Conservation (phyloP, 768 basidiomycete species). For the Tulasnella sp. region DNA sequence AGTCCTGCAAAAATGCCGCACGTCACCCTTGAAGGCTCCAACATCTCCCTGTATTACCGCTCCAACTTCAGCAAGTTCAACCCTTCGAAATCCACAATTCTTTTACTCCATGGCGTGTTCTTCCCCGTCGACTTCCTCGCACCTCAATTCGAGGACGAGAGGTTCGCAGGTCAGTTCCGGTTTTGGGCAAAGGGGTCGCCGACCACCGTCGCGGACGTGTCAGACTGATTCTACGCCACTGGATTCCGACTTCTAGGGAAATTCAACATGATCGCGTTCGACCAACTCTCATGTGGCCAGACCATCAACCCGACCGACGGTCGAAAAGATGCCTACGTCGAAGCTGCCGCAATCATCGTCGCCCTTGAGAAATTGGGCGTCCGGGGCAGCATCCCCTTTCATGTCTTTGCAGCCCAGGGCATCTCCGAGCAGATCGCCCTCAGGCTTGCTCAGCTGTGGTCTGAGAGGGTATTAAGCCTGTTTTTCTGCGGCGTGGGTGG, state of each 20-base stretch:
- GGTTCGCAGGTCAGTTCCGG: constrained; percentile 49
- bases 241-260: constrained; percentile 36
- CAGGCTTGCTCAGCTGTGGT: constrained; percentile 17
- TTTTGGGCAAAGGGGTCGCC: neutral
- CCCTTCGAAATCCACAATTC: constrained; percentile 64
- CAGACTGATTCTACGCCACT: constrained; percentile 11
- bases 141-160: constrained; percentile 66
- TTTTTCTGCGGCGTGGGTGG: constrained; percentile 23
- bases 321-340: constrained; percentile 71
- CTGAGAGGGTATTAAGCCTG: constrained; percentile 17
- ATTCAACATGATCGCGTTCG: constrained; percentile 77
- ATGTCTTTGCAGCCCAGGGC: constrained; percentile 19
- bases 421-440: constrained; percentile 19
- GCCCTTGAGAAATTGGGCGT: constrained; percentile 41
- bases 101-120: constrained; percentile 68
- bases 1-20: constrained; percentile 4
- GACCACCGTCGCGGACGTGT: neutral
- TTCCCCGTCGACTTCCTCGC: constrained; percentile 71
- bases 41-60: constrained; percentile 10
- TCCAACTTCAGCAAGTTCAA: constrained; percentile 68
- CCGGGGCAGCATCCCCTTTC: constrained; percentile 9
- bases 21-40: constrained; percentile 5
- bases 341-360: constrained; percentile 74
- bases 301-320: constrained; percentile 14
- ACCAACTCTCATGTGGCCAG: constrained; percentile 64